These are phyloP conservation scores for Medicago truncatula DNA, from an alignment of 306 rosid genomes.

Conservation along the genomic window MtrunA17r5.0-ANR NC_053042.1:49549001-49549500, in stretches of 20 bases:
- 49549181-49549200: conserved; percentile 19
- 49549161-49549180: conserved; percentile 65
- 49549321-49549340: conserved; percentile 3
- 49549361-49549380: background rate
- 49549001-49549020: conserved; percentile 63
- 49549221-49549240: conserved; percentile 4
- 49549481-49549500: too few relatives aligned
- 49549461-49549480: too few relatives aligned
- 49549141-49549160: conserved; percentile 66
- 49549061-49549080: conserved; percentile 64
- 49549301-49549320: background rate
- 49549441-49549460: too few relatives aligned
- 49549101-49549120: conserved; percentile 40
- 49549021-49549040: conserved; percentile 74
- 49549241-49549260: conserved; percentile 1
- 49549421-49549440: too few relatives aligned
- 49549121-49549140: conserved; percentile 48
- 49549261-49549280: conserved; percentile 31
- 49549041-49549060: conserved; percentile 80
- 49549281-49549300: conserved; percentile 4
- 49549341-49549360: background rate
- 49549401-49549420: too few relatives aligned
- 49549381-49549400: too few relatives aligned
- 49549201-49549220: conserved; percentile 3
- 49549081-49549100: conserved; percentile 53